Percentiles rank a stretch among this genome's conserved stretches.
phyloP scores from a whole-genome alignment of 179 eudicot species.

The Amaranthus tricolor region DNA sequence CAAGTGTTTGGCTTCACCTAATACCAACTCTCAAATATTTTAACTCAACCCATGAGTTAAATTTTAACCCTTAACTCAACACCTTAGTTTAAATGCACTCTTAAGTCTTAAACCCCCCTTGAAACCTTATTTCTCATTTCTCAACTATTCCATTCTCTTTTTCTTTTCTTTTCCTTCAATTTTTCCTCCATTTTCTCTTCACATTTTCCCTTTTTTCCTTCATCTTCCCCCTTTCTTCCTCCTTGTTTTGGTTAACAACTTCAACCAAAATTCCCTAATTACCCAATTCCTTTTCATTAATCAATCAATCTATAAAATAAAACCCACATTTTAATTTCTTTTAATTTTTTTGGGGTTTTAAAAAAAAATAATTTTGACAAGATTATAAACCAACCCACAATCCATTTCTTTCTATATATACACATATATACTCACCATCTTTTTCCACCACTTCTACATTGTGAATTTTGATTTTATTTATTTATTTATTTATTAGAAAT shows the following conservation, averaged over 20 bases:
- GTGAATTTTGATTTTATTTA: conserved; percentile 7
- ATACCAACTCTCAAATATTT: conserved; percentile 7
- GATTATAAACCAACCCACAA: too few species aligned
- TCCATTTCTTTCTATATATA: conserved; percentile 3
- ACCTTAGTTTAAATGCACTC: not conserved
- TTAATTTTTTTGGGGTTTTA: too few species aligned
- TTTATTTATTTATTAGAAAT: too few species aligned
- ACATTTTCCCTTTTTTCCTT: conserved; percentile 1
- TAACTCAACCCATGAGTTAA: not conserved
- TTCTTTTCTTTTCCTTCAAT: not conserved
- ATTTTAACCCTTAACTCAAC: conserved; percentile 8
- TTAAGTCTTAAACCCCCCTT: not conserved
- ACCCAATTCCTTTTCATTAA: not conserved
- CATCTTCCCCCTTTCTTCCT: not conserved
- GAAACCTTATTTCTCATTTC: not conserved
- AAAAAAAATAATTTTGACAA: too few species aligned
- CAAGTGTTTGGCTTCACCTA: conserved; percentile 43
- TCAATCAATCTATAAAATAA: not conserved
- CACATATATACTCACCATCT: not conserved
- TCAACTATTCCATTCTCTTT: not conserved
- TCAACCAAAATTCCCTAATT: conserved; percentile 14
- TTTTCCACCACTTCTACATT: not conserved
- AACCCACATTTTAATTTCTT: not conserved
- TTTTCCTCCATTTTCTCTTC: conserved; percentile 1
- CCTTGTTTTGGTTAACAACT: conserved; percentile 40